Evolutionary conservation across 768 basidiomycete species (phyloP).

Genomic region (Plicaturopsis crispa): DNA sequence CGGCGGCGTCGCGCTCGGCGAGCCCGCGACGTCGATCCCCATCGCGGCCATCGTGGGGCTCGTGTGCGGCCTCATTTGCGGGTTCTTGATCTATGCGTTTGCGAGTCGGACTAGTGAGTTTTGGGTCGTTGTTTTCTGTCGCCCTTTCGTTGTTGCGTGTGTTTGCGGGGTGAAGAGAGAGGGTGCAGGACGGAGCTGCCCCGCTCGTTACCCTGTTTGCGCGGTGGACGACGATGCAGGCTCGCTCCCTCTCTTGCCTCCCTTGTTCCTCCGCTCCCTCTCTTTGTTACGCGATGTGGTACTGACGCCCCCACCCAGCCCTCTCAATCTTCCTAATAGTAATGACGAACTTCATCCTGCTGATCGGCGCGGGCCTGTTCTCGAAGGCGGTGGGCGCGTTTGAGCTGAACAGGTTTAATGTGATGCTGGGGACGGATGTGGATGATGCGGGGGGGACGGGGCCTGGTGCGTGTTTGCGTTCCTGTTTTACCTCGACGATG

Average conservation of each 20-base stretch:
- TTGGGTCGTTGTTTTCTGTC: no score
- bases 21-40: constrained; percentile 79
- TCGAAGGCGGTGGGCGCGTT: constrained; percentile 70
- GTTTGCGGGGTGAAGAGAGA: no score
- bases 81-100: constrained; percentile 74
- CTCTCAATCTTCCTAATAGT: constrained; percentile 82
- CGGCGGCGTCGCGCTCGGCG: constrained; percentile 84
- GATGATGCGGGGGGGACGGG: constrained; percentile 67
- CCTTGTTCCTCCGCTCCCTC: not conserved
- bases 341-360: constrained; percentile 87
- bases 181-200: no score
- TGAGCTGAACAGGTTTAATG: constrained; percentile 59
- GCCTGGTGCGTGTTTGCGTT: no score
- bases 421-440: constrained; percentile 63
- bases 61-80: constrained; percentile 65
- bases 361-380: constrained; percentile 93
- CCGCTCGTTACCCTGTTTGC: no score
- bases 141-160: no score
- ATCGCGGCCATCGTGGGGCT: constrained; percentile 86
- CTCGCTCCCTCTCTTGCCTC: no score
- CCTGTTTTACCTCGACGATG: no score
- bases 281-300: not conserved
- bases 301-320: constrained; percentile 30
- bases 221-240: no score
- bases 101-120: constrained; percentile 62